Conservation (phyloP, 176 grass and related monocot species). For the Stipa capillata region DNA sequence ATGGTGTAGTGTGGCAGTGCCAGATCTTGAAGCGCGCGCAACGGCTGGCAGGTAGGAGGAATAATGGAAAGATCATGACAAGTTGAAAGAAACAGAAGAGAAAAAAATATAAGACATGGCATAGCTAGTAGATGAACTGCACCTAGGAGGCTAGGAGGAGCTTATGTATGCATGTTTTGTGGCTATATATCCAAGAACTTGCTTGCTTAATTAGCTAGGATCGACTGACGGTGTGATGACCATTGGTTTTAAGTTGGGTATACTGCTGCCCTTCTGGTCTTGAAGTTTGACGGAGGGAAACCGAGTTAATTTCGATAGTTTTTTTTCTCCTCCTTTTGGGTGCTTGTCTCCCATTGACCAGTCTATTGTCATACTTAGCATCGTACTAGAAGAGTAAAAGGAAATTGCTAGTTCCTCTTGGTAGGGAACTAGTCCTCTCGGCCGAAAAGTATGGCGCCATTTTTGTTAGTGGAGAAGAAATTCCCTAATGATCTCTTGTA, state of each 20-base stretch:
- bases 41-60: no score
- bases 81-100: no score
- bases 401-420: background rate
- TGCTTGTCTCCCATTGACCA: slow-evolving; percentile 14
- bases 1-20: no score
- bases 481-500: background rate
- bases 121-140: no score
- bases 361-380: slow-evolving; percentile 47
- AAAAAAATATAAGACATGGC: no score
- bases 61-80: no score
- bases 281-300: slow-evolving; percentile 46
- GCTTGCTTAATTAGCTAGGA: no score
- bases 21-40: no score
- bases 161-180: no score
- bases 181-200: no score
- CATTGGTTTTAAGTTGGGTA: background rate
- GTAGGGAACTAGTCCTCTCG: background rate
- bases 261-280: background rate
- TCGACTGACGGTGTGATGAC: background rate
- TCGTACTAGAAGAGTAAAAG: background rate
- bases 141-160: no score
- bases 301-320: background rate
- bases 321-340: background rate
- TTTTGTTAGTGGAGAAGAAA: slow-evolving; percentile 15
- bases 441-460: background rate